Evolutionary conservation across 2,329 filamentous ascomycete species (phyloP).

Genomic region (Orbilia brochopaga): DNA sequence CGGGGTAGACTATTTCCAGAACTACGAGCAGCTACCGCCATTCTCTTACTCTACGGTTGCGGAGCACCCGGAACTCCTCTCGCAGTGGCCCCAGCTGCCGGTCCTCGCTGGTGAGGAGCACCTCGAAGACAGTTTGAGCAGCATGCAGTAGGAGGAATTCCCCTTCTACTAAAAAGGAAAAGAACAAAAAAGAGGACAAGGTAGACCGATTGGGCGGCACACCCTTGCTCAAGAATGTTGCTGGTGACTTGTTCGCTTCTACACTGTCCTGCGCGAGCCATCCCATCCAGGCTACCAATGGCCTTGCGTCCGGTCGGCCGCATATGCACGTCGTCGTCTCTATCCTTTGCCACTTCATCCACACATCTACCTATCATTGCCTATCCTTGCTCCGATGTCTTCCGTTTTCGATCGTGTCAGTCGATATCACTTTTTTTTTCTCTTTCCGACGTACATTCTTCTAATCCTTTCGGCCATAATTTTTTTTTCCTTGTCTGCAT

Average conservation of each 20-base stretch:
- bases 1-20: slow-evolving; percentile 45
- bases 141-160: slow-evolving; percentile 37
- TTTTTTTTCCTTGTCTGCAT: slow-evolving; percentile 24
- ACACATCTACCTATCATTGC: slow-evolving; percentile 4
- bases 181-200: slow-evolving; percentile 19
- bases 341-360: slow-evolving; percentile 7
- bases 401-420: slow-evolving; percentile 36
- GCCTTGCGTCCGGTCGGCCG: slow-evolving; percentile 19
- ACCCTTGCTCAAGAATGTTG: slow-evolving; percentile 24
- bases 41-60: slow-evolving; percentile 50
- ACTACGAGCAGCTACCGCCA: slow-evolving; percentile 48
- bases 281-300: slow-evolving; percentile 30
- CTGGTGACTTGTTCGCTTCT: slow-evolving; percentile 29
- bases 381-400: slow-evolving; percentile 17
- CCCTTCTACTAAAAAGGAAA: slow-evolving; percentile 19
- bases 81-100: slow-evolving; percentile 48
- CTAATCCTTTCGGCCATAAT: slow-evolving; percentile 2
- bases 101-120: slow-evolving; percentile 48
- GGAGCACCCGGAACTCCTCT: slow-evolving; percentile 50
- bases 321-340: slow-evolving; percentile 29
- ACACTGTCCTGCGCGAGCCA: slow-evolving; percentile 18
- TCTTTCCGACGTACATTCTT: slow-evolving; percentile 21
- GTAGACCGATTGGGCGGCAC: slow-evolving; percentile 5
- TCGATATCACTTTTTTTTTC: slow-evolving; percentile 3
- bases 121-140: slow-evolving; percentile 41